These are phyloP conservation scores for Diacronema lutheri DNA, from an alignment of 78 protist genomes.

Conservation along the genomic window DNA sequence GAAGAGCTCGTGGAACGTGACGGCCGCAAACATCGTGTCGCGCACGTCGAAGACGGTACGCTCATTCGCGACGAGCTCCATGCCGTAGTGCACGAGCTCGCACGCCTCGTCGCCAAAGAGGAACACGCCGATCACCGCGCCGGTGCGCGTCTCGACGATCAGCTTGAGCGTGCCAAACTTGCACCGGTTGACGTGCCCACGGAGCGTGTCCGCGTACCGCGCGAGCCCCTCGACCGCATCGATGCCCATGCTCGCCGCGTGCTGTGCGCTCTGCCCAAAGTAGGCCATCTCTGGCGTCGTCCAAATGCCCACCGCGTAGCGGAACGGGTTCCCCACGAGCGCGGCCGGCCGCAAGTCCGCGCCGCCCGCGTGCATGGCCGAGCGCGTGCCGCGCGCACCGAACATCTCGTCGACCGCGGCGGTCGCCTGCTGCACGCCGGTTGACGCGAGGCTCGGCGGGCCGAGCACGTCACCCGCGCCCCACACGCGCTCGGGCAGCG, in stretches of 20 bases:
- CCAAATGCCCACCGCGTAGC: slow-evolving; percentile 33
- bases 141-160: neutral
- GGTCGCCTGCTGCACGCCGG: slow-evolving; percentile 24
- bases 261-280: neutral
- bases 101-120: slow-evolving; percentile 32
- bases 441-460: slow-evolving; percentile 20
- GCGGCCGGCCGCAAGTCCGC: neutral
- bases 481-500: neutral
- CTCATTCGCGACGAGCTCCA: neutral
- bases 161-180: neutral
- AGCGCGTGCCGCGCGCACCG: neutral
- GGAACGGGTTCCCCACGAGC: neutral
- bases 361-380: neutral
- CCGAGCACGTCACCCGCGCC: slow-evolving; percentile 41
- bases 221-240: neutral
- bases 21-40: neutral
- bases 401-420: slow-evolving; percentile 13
- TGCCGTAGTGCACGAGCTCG: slow-evolving; percentile 35
- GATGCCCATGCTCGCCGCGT: neutral
- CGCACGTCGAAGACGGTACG: neutral
- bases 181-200: slow-evolving; percentile 7
- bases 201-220: neutral
- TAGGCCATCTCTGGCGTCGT: slow-evolving; percentile 36
- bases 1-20: slow-evolving; percentile 42
- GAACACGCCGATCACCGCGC: slow-evolving; percentile 26